Base-by-base conservation (phyloP, 1,139 yeast species). In the Saccharomyces hybrid region DNA sequence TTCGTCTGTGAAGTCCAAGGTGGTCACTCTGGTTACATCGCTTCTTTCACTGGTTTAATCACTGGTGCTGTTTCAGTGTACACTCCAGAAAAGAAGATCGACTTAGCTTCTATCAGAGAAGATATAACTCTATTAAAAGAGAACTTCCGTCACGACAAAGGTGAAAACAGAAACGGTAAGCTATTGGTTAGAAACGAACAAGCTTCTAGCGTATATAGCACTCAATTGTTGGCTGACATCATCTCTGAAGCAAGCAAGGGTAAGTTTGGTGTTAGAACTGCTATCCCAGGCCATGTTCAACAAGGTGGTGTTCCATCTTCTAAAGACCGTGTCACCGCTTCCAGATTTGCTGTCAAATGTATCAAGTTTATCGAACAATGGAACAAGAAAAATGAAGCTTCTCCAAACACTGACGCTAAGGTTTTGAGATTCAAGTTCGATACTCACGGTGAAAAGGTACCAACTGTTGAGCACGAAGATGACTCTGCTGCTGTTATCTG, bases 261-360 rank as follows among this genome's bases (percentile, higher is more conserved):
- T 52, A 78, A 79, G 58, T 93, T 90, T 68, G 97, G 91, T 66
- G 88, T 95, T 19, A 86, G 96, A 72, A 90, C 96, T 3, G 99
- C 99, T 14, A 84, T 91, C 54, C 99, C 99, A 11, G 99, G 99
- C 29, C 99, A 93, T 69, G 95, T 90, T 53, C 99, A 93, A 77
- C 99, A 93, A 73, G 99, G 99, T 71, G 96, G 95, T 57, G 81
- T 84, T 53, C 99, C 99, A 46, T 87, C 97, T 3, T 89, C 98
- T 6, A 88, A 90, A 72, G 99, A 93, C 72, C 83, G 98, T 73
- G 87, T 91, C 23, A 81, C 93, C 59, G 97, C 96, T 14, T 86
- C 95, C 13, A 81, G 98, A 70, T 85, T 86, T 70, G 96, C 97
- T 3, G 84, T 91, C 60, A 85, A 83, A 71, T 89, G 97, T 54